Evolutionary conservation across 345 rosid genomes (phyloP), one percentile per base, ranked within the genome.

Genomic region (Eucalyptus sp.): DNA sequence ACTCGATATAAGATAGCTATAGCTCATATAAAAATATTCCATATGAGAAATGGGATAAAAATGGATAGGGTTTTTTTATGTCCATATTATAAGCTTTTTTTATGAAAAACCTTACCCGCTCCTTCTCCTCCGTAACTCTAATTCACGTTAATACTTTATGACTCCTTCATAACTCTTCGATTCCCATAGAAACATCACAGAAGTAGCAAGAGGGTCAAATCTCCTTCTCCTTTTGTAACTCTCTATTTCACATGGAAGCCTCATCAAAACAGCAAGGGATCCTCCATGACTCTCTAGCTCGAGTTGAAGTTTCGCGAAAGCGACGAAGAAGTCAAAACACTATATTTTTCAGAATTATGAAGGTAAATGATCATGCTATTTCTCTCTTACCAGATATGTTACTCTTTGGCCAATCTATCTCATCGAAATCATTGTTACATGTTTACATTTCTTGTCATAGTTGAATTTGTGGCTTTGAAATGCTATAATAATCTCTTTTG

Each of bases 401-500:
- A 7, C 2, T 64, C 37, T n/a, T 64, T 64, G 8, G 37, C 37
- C 5, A 7, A 15, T n/a, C 41, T 7, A 60, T 25, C 13, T 5
- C n/a, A 27, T 60, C 7, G 8, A 60, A 12, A 60, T 60, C 15
- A 5, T 60, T 60, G 31, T 27, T 25, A 60, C 31, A 4, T 2
- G 11, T 66, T 66, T 8, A 66, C 20, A 66, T 66, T n/a, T n/a
- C 5, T 66, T 66, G 41, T 27, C 41, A 1, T 31, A 15, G 22
- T 31, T 0, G 20, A 7, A 6, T 60, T 62, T 29, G 33, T 29
- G 33, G 8, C 6, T 31, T 2, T 8, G 1, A 31, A 66, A n/a
- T n/a, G 41, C 20, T 66, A 13, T 15, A 31, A 31, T 6, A 17
- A 51, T 51, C 22, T 51, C 56, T 51, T 51, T 51, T 51, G 22